Conservation (phyloP, 2,329 filamentous ascomycete species). For the Trichoderma breve region DNA sequence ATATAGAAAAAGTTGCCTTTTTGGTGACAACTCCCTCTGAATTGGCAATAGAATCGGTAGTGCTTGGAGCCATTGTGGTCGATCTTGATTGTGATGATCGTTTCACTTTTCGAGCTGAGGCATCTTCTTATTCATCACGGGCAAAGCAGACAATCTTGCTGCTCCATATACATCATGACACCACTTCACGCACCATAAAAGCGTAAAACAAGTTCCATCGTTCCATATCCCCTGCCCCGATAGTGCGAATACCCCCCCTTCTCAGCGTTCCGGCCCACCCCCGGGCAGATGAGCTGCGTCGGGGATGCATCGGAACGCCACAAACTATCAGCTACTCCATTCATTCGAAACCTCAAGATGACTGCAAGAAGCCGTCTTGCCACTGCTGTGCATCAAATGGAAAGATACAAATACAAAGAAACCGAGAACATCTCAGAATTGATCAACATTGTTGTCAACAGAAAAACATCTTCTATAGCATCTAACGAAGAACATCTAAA, state of each 20-base stretch:
- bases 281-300: neutral
- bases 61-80: conserved; percentile 8
- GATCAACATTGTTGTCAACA: neutral
- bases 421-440: neutral
- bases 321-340: neutral
- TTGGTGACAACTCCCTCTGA: neutral
- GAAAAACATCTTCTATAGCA: neutral
- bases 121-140: neutral
- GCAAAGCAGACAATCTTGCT: neutral
- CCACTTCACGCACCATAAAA: neutral
- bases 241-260: neutral
- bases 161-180: neutral
- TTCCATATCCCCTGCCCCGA: neutral
- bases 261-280: neutral
- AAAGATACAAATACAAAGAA: neutral
- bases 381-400: neutral
- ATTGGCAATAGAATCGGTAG: neutral
- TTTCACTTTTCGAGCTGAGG: neutral
- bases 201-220: neutral
- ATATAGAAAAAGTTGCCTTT: neutral
- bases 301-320: conserved; percentile 1
- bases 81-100: neutral
- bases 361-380: neutral
- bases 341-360: neutral
- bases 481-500: neutral